Evolutionary conservation across 495 filamentous ascomycete genomes (phyloP).

Genomic region (Clavariopsis aquatica): DNA sequence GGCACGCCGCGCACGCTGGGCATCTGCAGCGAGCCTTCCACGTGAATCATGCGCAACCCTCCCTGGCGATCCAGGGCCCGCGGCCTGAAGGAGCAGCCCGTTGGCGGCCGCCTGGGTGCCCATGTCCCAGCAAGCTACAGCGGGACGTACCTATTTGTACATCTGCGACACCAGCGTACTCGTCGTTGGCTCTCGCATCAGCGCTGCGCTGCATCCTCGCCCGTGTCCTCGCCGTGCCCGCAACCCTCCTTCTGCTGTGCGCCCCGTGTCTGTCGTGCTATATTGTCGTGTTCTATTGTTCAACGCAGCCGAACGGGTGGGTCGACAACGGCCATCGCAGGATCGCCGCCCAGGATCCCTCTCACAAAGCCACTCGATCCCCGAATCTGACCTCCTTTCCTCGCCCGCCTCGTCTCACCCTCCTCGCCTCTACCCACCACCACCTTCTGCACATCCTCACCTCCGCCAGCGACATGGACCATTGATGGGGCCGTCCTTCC

Average conservation of each 20-base stretch:
- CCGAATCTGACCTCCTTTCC: conserved; percentile 5
- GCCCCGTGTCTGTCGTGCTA: neutral
- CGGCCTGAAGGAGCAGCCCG: neutral
- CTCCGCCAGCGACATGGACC: neutral
- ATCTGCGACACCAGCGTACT: neutral
- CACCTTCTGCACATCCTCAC: no score
- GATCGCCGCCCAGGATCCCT: conserved; percentile 1
- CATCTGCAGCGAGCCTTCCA: neutral
- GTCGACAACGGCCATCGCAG: neutral
- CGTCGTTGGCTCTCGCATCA: neutral
- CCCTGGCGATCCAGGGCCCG: neutral
- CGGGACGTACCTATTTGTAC: neutral
- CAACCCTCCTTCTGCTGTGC: neutral
- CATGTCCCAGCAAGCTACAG: neutral
- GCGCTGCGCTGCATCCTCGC: neutral
- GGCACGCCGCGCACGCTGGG: neutral
- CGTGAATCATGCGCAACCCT: neutral
- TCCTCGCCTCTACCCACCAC: neutral
- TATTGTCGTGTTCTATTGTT: neutral
- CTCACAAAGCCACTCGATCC: neutral
- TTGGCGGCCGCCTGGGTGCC: neutral
- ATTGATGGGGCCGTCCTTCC: neutral
- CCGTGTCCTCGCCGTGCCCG: neutral
- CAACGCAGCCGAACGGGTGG: conserved; percentile 1
- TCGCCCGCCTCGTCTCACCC: conserved; percentile 2